A percentile compares a stretch with the other conserved stretches of the same genome.
Conservation (phyloP, 306 rosid species). For the Vicia sativa region DNA sequence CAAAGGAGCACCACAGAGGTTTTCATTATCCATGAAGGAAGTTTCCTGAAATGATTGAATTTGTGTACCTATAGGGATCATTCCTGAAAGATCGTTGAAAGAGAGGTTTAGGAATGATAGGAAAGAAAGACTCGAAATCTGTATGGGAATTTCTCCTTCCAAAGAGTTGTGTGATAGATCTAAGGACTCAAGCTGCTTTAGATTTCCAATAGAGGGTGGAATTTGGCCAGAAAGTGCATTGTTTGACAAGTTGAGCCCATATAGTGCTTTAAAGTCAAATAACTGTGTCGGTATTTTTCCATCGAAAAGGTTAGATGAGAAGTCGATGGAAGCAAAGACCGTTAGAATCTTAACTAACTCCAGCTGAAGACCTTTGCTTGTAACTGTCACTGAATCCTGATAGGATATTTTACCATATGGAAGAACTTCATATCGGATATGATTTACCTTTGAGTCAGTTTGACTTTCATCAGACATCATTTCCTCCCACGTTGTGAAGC, state of each 20-base stretch:
- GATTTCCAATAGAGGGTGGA: conserved; percentile 44
- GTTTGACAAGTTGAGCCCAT: conserved; percentile 51
- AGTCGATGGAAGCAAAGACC: conserved; percentile 46
- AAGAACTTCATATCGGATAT: conserved; percentile 17
- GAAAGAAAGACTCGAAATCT: conserved; percentile 41
- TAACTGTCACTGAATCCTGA: conserved; percentile 44
- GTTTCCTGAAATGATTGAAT: conserved; percentile 37
- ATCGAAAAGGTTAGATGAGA: conserved; percentile 50
- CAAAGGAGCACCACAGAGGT: conserved; percentile 52
- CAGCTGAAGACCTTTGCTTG: conserved; percentile 43
- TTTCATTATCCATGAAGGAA: conserved; percentile 41
- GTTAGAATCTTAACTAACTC: conserved; percentile 48
- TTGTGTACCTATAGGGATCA: conserved; percentile 47
- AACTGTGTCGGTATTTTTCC: conserved; percentile 54
- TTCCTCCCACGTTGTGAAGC: conserved; percentile 49
- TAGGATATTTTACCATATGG: conserved; percentile 27
- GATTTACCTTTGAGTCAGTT: neutral
- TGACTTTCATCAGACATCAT: conserved; percentile 39
- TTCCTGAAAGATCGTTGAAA: conserved; percentile 40
- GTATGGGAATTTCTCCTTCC: conserved; percentile 44
- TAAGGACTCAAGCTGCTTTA: conserved; percentile 51
- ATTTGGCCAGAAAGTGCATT: conserved; percentile 51
- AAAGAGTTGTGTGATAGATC: conserved; percentile 53
- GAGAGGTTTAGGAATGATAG: conserved; percentile 51
- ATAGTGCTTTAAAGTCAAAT: conserved; percentile 42